These are phyloP conservation scores for Fraxinus floribunda DNA, from an alignment of 305 asterid species.

Conservation along the genomic window DNA sequence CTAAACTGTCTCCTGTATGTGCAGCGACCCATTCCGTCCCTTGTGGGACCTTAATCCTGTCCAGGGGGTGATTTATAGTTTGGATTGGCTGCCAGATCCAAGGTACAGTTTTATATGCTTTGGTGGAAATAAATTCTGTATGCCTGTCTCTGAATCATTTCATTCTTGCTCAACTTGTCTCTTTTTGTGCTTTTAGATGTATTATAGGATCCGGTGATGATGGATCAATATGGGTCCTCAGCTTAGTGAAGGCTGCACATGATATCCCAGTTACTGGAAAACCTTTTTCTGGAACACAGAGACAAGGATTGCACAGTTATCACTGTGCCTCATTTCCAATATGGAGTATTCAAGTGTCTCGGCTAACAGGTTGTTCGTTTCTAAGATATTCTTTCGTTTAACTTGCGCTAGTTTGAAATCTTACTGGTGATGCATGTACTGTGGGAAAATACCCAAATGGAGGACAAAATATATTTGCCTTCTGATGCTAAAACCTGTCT, in stretches of 20 bases:
- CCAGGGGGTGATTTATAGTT: slow-evolving; percentile 48
- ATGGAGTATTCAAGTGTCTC: slow-evolving; percentile 79
- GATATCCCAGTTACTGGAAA: slow-evolving; percentile 64
- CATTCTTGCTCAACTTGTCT: slow-evolving; percentile 17
- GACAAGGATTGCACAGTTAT: slow-evolving; percentile 57
- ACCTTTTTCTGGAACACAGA: slow-evolving; percentile 39
- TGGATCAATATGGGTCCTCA: slow-evolving; percentile 68
- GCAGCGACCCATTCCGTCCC: slow-evolving; percentile 88
- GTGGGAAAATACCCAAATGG: background rate
- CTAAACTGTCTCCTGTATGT: slow-evolving; percentile 23
- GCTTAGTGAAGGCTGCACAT: slow-evolving; percentile 57
- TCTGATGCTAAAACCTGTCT: background rate
- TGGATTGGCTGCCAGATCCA: slow-evolving; percentile 84
- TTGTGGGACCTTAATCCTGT: slow-evolving; percentile 64
- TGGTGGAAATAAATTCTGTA: slow-evolving; percentile 4
- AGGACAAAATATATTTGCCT: background rate
- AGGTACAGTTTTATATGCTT: slow-evolving; percentile 44
- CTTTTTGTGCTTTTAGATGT: slow-evolving; percentile 49
- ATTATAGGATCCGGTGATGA: slow-evolving; percentile 67
- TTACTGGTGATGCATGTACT: background rate
- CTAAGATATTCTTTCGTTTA: slow-evolving; percentile 8
- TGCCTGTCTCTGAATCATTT: background rate
- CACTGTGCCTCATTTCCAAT: slow-evolving; percentile 61
- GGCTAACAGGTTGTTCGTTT: slow-evolving; percentile 53
- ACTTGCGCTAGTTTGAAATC: background rate